Evolutionary conservation across 1,284 basidiomycete species (phyloP).

Genomic region (Exobasidium rhododendri): DNA sequence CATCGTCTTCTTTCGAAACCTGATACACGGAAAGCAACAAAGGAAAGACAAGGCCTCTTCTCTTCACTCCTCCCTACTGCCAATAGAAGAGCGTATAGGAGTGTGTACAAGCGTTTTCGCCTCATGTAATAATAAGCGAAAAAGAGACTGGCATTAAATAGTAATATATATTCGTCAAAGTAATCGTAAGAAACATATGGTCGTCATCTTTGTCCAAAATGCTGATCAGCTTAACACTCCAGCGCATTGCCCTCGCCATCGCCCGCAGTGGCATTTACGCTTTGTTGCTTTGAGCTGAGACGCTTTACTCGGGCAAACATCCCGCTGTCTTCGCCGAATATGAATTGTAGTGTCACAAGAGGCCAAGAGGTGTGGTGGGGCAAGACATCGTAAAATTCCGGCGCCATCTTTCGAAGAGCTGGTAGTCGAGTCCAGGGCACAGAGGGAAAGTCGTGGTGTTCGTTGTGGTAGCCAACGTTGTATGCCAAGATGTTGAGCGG

Average conservation of each 20-base stretch:
- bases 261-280: neutral
- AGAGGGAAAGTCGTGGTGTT: constrained; percentile 97
- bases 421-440: constrained; percentile 94
- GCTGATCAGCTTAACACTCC: too few relatives aligned
- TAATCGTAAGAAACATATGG: too few relatives aligned
- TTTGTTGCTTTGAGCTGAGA: neutral
- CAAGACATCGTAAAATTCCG: constrained; percentile 86
- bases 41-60: too few relatives aligned
- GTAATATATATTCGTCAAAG: too few relatives aligned
- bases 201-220: too few relatives aligned
- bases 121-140: too few relatives aligned
- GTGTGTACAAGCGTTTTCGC: too few relatives aligned
- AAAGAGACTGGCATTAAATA: too few relatives aligned
- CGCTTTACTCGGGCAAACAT: constrained; percentile 48
- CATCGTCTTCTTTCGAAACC: too few relatives aligned
- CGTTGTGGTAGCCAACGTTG: constrained; percentile 98
- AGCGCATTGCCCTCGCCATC: constrained; percentile 5
- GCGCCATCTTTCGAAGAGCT: constrained; percentile 73
- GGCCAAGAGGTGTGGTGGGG: constrained; percentile 89
- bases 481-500: constrained; percentile 87
- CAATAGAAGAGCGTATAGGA: too few relatives aligned
- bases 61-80: too few relatives aligned
- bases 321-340: constrained; percentile 62
- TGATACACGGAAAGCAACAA: too few relatives aligned
- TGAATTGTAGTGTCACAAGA: constrained; percentile 89